Evolutionary conservation across 1,139 yeast genomes (phyloP).

Genomic region (Sugiyamaella castrensis): DNA sequence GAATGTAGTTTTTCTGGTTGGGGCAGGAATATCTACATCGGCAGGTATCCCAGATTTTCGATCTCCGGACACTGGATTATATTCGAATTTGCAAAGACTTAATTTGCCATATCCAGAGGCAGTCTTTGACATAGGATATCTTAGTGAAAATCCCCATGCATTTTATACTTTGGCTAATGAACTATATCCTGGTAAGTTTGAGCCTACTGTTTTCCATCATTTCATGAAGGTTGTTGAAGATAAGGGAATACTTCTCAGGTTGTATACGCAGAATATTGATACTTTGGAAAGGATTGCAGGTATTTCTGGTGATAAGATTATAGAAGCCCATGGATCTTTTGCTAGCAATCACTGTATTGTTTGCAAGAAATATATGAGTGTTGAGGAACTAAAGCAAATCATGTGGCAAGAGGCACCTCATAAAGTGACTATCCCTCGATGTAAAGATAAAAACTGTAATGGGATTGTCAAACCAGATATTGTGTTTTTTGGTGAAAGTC

Average conservation of each 20-base stretch:
- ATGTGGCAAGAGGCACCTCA: conserved; percentile 36
- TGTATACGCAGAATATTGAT: conserved; percentile 91
- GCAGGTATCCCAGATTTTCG: conserved; percentile 96
- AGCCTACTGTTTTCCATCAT: conserved; percentile 78
- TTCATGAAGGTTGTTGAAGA: conserved; percentile 66
- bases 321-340: conserved; percentile 96
- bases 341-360: conserved; percentile 79
- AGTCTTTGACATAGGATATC: conserved; percentile 85
- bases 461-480: conserved; percentile 90
- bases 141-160: conserved; percentile 70
- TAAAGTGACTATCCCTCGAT: conserved; percentile 10
- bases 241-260: conserved; percentile 57
- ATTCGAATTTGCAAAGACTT: conserved; percentile 70
- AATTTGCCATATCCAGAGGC: conserved; percentile 92
- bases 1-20: conserved; percentile 47
- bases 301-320: conserved; percentile 55
- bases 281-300: conserved; percentile 88
- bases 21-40: conserved; percentile 91
- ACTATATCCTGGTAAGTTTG: conserved; percentile 80
- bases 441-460: conserved; percentile 15
- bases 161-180: conserved; percentile 83
- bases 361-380: conserved; percentile 57
- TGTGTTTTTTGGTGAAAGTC: conserved; percentile 85
- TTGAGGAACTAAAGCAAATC: conserved; percentile 47
- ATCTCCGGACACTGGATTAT: conserved; percentile 87